Evolutionary conservation across 768 basidiomycete species (phyloP).

Genomic region (Boletus pseudo-olivaceus): DNA sequence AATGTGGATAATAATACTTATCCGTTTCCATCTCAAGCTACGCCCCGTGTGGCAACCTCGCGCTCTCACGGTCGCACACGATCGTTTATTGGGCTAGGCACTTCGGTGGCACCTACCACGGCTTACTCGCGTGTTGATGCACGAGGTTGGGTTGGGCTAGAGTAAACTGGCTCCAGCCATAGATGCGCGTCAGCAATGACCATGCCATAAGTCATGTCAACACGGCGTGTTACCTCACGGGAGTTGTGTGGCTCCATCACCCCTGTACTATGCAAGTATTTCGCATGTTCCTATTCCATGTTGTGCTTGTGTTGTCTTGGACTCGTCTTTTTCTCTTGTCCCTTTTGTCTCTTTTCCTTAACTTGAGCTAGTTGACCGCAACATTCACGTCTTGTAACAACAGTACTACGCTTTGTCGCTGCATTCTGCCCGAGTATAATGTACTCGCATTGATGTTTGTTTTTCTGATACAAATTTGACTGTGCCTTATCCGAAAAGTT

Average conservation of each 20-base stretch:
- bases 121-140: slow-evolving; percentile 83
- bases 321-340: slow-evolving; percentile 1
- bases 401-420: slow-evolving; percentile 20
- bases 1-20: slow-evolving; percentile 41
- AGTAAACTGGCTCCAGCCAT: slow-evolving; percentile 25
- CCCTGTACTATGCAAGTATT: slow-evolving; percentile 16
- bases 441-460: slow-evolving; percentile 13
- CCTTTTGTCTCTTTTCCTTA: neutral
- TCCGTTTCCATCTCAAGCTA: slow-evolving; percentile 58
- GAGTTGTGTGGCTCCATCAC: slow-evolving; percentile 13
- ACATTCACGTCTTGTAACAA: slow-evolving; percentile 32
- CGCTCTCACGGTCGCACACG: slow-evolving; percentile 62
- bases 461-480: slow-evolving; percentile 1
- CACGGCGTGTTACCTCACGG: slow-evolving; percentile 9
- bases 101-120: slow-evolving; percentile 71
- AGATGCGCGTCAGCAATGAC: slow-evolving; percentile 3
- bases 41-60: slow-evolving; percentile 70
- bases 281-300: slow-evolving; percentile 22
- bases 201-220: slow-evolving; percentile 7
- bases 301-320: slow-evolving; percentile 27
- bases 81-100: slow-evolving; percentile 70
- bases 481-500: slow-evolving; percentile 55
- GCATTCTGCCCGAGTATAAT: neutral
- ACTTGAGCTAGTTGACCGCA: slow-evolving; percentile 20
- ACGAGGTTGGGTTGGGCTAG: slow-evolving; percentile 69